Conservation (phyloP, 257 asterid genomes). For the Solanum sejunctum region DNA sequence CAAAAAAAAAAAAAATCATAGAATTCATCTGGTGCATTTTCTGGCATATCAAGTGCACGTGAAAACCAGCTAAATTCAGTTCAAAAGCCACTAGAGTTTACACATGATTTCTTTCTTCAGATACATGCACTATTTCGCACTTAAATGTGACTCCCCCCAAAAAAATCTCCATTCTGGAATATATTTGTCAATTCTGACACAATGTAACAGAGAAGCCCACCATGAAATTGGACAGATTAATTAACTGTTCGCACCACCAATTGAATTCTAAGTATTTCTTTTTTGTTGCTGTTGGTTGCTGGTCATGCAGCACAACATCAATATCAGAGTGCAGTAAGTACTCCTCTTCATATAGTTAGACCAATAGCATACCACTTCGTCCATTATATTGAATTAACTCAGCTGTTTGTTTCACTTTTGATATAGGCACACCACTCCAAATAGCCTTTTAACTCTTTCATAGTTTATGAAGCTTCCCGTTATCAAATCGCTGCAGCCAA, state of each 20-base stretch:
- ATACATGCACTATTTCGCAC: neutral
- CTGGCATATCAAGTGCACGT: neutral
- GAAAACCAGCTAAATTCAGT: neutral
- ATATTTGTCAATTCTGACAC: neutral
- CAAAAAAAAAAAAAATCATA: neutral
- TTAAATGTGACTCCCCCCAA: neutral
- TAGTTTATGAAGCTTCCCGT: neutral
- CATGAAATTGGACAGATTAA: neutral
- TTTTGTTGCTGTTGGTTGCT: neutral
- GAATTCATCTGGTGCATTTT: neutral
- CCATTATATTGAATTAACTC: neutral
- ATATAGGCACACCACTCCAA: neutral
- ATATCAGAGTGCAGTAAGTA: neutral
- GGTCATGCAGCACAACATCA: neutral
- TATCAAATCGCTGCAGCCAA: neutral
- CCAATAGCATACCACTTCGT: neutral
- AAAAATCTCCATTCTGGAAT: neutral
- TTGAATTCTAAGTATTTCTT: neutral
- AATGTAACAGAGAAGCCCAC: neutral
- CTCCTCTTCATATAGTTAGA: neutral
- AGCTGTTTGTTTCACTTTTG: neutral
- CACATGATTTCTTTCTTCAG: neutral
- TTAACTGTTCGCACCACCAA: neutral
- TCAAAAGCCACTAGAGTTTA: neutral
- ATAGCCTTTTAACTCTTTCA: neutral